These are phyloP conservation scores for Byssothecium circinans DNA, from an alignment of 2,329 filamentous ascomycete genomes.

Conservation along the genomic window DNA sequence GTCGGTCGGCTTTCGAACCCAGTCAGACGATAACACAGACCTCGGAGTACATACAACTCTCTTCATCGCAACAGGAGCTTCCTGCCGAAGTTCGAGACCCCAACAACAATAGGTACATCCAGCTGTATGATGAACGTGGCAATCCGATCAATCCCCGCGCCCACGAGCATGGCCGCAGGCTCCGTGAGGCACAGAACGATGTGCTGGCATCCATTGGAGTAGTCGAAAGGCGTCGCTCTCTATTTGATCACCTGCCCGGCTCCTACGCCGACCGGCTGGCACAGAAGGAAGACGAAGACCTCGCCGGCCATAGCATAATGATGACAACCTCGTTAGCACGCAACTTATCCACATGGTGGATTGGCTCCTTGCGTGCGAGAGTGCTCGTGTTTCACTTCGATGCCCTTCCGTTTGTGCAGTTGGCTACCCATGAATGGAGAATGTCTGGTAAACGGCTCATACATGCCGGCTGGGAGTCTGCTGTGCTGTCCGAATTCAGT, in stretches of 20 bases:
- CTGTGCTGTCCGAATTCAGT: conserved; percentile 22
- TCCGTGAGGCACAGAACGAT: conserved; percentile 52
- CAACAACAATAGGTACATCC: conserved; percentile 33
- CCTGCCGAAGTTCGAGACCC: conserved; percentile 23
- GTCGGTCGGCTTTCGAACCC: conserved; percentile 46
- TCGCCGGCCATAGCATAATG: conserved; percentile 28
- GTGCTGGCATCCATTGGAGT: conserved; percentile 52
- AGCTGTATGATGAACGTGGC: conserved; percentile 50
- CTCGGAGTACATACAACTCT: conserved; percentile 32
- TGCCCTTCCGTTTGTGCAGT: conserved; percentile 26
- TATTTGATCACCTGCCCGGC: conserved; percentile 28
- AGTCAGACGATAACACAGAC: conserved; percentile 25
- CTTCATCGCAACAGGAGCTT: conserved; percentile 26
- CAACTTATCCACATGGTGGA: conserved; percentile 40
- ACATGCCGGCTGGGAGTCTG: conserved; percentile 31
- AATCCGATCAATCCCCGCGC: conserved; percentile 48
- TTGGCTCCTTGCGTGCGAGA: conserved; percentile 34
- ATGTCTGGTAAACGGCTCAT: conserved; percentile 24
- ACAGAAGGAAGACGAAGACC: conserved; percentile 35
- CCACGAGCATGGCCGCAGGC: conserved; percentile 42
- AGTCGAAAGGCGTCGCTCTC: conserved; percentile 43
- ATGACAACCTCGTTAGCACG: conserved; percentile 26
- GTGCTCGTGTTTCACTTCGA: conserved; percentile 32
- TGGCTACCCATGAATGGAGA: conserved; percentile 26
- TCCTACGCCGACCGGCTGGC: conserved; percentile 32